These are phyloP conservation scores for Antitrichia curtipendula DNA, from an alignment of 225 moss, liverwort and hornwort species.

Conservation along the genomic window DNA sequence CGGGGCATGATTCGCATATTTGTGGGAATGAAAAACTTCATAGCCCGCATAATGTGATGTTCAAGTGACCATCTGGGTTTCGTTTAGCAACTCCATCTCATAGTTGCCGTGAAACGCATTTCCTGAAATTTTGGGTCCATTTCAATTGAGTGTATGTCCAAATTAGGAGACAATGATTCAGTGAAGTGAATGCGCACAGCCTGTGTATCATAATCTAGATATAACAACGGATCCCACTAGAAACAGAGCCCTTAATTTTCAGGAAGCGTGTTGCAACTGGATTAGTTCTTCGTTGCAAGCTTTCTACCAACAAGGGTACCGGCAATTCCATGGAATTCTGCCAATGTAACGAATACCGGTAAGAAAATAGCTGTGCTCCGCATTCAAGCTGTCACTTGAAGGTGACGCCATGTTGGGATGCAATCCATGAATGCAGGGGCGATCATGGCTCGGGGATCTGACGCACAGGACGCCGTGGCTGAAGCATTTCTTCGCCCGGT, in stretches of 20 bases:
- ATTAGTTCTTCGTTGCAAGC: neutral
- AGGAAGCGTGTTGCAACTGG: neutral
- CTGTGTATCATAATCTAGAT: neutral
- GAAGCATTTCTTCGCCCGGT: constrained; percentile 14
- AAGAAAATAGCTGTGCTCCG: neutral
- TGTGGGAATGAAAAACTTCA: neutral
- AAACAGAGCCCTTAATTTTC: neutral
- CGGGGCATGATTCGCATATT: neutral
- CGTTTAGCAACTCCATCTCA: neutral
- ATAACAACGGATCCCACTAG: neutral
- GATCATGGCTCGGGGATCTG: constrained; percentile 11
- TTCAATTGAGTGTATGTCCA: neutral
- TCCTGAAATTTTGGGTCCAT: neutral
- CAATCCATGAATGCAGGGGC: neutral
- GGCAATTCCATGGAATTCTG: neutral
- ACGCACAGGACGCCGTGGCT: neutral
- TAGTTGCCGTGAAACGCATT: neutral
- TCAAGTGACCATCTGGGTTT: neutral
- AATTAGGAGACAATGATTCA: neutral
- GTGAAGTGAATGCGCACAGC: neutral
- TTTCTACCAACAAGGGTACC: neutral
- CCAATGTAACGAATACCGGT: neutral
- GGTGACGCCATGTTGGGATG: neutral
- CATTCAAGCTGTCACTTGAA: neutral
- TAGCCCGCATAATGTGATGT: neutral